Percentiles rank a stretch among this genome's conserved stretches.
phyloP scores from a whole-genome alignment of 78 protist genomes.

The Chrysochromulina tobinii region DNA sequence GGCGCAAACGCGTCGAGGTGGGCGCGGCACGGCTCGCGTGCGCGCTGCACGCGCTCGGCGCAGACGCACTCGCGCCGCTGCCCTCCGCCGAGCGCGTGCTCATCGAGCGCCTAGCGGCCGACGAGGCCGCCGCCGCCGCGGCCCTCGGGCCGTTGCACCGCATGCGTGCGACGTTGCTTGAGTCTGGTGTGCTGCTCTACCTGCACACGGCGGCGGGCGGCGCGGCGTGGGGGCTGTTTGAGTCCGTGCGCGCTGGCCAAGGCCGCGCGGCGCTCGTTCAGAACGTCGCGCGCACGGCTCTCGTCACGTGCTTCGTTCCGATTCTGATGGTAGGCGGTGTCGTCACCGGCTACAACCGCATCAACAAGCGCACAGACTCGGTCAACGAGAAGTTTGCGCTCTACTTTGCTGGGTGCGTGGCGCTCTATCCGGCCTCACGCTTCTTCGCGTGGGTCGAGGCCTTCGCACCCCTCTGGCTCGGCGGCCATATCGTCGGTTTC shows the following conservation, averaged over 20 bases:
- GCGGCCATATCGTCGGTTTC: slow-evolving; percentile 80
- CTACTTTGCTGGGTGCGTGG: background rate
- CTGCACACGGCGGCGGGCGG: slow-evolving; percentile 78
- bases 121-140: background rate
- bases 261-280: background rate
- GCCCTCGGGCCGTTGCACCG: background rate
- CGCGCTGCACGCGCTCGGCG: background rate
- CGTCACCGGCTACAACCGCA: slow-evolving; percentile 48
- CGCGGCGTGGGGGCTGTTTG: slow-evolving; percentile 67
- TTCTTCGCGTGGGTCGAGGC: slow-evolving; percentile 59
- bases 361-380: slow-evolving; percentile 38
- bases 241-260: slow-evolving; percentile 42
- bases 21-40: background rate
- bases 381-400: slow-evolving; percentile 40
- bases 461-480: slow-evolving; percentile 73
- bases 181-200: slow-evolving; percentile 65
- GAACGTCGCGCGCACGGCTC: slow-evolving; percentile 54
- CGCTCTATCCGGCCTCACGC: slow-evolving; percentile 55
- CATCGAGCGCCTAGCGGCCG: background rate
- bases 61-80: background rate
- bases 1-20: background rate
- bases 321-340: slow-evolving; percentile 67
- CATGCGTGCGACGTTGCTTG: background rate
- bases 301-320: slow-evolving; percentile 70
- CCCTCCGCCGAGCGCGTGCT: background rate